Percentiles rank a stretch among this genome's conserved stretches.
Conservation (phyloP, 148 eudicot genomes). For the Nepenthes gracilis region DNA sequence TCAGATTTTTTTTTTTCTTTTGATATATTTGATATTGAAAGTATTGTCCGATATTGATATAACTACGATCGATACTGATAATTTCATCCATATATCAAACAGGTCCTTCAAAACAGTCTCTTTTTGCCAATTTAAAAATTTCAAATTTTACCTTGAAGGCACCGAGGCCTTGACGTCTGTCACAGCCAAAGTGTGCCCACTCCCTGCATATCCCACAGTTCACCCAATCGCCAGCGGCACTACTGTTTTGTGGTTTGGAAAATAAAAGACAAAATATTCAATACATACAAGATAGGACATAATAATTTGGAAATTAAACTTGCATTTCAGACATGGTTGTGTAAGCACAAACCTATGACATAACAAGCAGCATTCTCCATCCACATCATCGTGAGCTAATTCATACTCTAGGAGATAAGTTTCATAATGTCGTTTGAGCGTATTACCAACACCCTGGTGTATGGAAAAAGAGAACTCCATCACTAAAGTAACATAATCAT, state of each 20-base stretch:
- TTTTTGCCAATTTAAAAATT: too few relatives aligned
- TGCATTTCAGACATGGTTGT: not conserved
- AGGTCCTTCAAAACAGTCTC: too few relatives aligned
- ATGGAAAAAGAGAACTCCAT: not conserved
- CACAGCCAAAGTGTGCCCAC: conserved; percentile 99
- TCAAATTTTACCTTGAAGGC: conserved; percentile 66
- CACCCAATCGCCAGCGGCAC: conserved; percentile 99
- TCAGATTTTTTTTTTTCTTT: too few relatives aligned
- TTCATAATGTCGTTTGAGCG: conserved; percentile 92
- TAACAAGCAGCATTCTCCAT: conserved; percentile 93
- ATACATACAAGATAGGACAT: not conserved
- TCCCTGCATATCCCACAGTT: conserved; percentile 95
- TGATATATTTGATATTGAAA: too few relatives aligned
- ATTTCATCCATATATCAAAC: too few relatives aligned
- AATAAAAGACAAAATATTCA: not conserved
- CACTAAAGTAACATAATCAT: too few relatives aligned
- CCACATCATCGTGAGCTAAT: conserved; percentile 95
- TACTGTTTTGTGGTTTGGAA: conserved; percentile 37
- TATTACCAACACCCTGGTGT: conserved; percentile 85
- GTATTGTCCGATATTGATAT: too few relatives aligned
- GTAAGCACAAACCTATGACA: conserved; percentile 61
- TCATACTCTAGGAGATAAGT: conserved; percentile 92
- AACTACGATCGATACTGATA: too few relatives aligned
- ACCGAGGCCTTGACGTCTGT: conserved; percentile 91
- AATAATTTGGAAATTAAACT: too few relatives aligned